Evolutionary conservation across 1,139 yeast species (phyloP).

Genomic region (Scheffersomyces lignicola): DNA sequence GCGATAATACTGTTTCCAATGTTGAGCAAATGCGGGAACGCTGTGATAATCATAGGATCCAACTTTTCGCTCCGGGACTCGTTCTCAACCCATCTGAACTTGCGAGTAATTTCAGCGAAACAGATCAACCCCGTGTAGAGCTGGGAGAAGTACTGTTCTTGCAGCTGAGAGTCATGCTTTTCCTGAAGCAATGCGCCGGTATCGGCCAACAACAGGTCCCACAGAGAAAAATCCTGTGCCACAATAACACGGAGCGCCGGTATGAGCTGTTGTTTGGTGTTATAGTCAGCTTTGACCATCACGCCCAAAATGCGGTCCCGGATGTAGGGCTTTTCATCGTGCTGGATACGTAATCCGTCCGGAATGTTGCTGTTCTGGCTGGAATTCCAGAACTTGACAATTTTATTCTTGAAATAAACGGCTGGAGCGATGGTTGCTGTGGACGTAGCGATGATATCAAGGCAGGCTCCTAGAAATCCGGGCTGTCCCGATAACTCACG

Average conservation of each 20-base stretch:
- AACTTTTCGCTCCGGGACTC: conserved; percentile 52
- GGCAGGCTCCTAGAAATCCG: conserved; percentile 82
- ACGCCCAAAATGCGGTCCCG: conserved; percentile 58
- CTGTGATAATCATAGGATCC: conserved; percentile 59
- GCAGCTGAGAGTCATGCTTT: conserved; percentile 17
- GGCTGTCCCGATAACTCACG: conserved; percentile 54
- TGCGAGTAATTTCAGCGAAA: conserved; percentile 70
- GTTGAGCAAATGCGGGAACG: conserved; percentile 68
- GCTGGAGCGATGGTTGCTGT: conserved; percentile 71
- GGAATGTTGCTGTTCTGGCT: conserved; percentile 14
- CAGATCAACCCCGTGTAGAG: conserved; percentile 79
- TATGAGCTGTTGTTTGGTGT: conserved; percentile 60
- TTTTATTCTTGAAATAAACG: conserved; percentile 79
- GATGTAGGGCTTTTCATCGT: conserved; percentile 71
- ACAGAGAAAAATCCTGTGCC: conserved; percentile 60
- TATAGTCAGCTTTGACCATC: conserved; percentile 42
- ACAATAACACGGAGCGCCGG: conserved; percentile 71
- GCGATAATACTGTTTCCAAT: conserved; percentile 60
- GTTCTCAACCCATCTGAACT: conserved; percentile 76
- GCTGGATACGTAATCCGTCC: conserved; percentile 39
- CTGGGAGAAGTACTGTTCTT: conserved; percentile 50
- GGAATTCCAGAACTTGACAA: conserved; percentile 63
- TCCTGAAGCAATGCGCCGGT: conserved; percentile 58
- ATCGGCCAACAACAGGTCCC: conserved; percentile 66
- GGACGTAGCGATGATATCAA: conserved; percentile 57